Percentiles rank a stretch among this genome's conserved stretches.
phyloP scores from a whole-genome alignment of 768 basidiomycete species.

The Serendipita sp. region DNA sequence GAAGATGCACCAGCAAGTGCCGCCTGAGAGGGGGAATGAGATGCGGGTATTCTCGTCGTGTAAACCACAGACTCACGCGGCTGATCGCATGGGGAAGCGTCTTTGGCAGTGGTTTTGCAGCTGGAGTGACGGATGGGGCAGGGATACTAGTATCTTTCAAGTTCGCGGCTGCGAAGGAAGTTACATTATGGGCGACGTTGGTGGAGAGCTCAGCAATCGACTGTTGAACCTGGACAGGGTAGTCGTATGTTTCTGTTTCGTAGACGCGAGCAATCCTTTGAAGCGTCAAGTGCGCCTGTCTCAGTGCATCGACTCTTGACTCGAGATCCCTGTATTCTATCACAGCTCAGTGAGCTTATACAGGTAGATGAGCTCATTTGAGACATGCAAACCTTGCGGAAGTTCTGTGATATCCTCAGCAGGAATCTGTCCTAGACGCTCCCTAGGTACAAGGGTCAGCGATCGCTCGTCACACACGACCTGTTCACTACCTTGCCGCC shows the following conservation, averaged over 20 bases:
- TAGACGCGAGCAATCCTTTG: conserved; percentile 82
- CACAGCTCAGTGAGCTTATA: neutral
- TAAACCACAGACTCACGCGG: conserved; percentile 34
- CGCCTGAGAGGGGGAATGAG: conserved; percentile 26
- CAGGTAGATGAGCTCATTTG: neutral
- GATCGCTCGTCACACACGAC: neutral
- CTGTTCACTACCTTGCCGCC: conserved; percentile 36
- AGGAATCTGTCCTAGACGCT: conserved; percentile 76
- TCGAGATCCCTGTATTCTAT: conserved; percentile 95
- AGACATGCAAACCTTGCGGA: conserved; percentile 47
- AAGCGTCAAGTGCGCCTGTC: conserved; percentile 53
- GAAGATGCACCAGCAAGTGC: conserved; percentile 29
- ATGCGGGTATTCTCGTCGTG: too few species aligned
- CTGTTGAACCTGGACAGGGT: conserved; percentile 62
- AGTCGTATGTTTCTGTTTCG: conserved; percentile 76
- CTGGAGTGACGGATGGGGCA: conserved; percentile 42
- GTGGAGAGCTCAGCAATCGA: conserved; percentile 56
- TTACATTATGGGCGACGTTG: conserved; percentile 54
- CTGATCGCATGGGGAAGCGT: conserved; percentile 88
- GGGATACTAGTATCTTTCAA: conserved; percentile 81
- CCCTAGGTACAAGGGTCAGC: conserved; percentile 21
- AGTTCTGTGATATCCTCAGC: conserved; percentile 91
- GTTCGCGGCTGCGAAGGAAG: conserved; percentile 74
- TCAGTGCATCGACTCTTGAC: conserved; percentile 81
- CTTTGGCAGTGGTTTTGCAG: conserved; percentile 61